A percentile compares a stretch with the other conserved stretches of the same genome.
phyloP scores from a whole-genome alignment of 2,329 filamentous ascomycete species.

The Beauveria scarabaeidicola region DNA sequence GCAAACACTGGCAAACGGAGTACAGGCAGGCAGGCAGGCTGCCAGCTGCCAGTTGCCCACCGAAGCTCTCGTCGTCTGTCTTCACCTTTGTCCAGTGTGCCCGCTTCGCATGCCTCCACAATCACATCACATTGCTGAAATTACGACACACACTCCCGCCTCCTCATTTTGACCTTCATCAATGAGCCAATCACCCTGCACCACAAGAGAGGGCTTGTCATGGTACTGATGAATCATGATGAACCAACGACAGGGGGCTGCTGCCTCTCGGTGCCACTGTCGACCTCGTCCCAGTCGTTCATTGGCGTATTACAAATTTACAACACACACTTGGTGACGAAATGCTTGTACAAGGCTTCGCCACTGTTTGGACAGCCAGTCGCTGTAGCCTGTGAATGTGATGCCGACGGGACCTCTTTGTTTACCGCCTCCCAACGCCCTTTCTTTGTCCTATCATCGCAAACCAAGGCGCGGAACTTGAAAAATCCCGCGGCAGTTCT shows the following conservation, averaged over 20 bases:
- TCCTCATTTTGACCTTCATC: neutral
- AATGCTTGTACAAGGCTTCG: neutral
- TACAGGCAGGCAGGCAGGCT: too few species aligned
- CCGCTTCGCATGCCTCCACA: neutral
- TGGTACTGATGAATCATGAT: neutral
- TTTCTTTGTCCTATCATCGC: neutral
- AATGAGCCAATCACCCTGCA: neutral
- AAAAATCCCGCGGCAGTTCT: neutral
- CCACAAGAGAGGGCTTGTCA: neutral
- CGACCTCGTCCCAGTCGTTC: neutral
- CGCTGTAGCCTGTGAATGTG: too few species aligned
- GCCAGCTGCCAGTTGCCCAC: neutral
- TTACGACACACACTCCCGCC: neutral
- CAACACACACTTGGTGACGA: neutral
- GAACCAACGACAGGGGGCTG: constrained; percentile 1
- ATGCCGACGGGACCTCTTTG: neutral
- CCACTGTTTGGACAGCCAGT: neutral
- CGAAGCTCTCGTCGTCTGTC: neutral
- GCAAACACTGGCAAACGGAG: neutral
- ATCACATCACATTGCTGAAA: neutral
- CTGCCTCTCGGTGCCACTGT: neutral
- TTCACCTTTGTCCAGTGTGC: neutral
- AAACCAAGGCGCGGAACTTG: neutral
- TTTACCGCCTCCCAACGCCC: neutral
- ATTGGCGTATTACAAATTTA: neutral